A percentile compares a stretch with the other conserved stretches of the same genome.
phyloP scores from a whole-genome alignment of 441 rosid species.

The Pelargonium myrrhifolium region DNA sequence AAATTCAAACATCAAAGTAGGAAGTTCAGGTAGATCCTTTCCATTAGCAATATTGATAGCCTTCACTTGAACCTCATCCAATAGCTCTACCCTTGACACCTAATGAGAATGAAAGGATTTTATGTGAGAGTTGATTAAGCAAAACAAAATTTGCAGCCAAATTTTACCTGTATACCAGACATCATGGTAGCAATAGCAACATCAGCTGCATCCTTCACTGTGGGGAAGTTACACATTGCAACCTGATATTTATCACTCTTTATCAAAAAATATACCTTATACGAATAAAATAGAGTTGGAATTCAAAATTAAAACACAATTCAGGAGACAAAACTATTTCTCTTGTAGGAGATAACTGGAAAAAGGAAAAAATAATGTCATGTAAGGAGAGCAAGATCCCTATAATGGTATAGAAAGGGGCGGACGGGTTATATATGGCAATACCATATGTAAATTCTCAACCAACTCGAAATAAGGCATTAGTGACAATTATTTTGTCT shows the following conservation, averaged over 20 bases:
- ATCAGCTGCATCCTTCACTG: constrained; percentile 91
- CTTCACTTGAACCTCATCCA: constrained; percentile 80
- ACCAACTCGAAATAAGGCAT: not conserved
- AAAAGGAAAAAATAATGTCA: not conserved
- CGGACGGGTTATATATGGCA: not conserved
- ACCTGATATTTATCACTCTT: constrained; percentile 42
- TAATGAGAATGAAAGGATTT: constrained; percentile 23
- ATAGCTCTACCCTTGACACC: constrained; percentile 85
- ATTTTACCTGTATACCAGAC: constrained; percentile 75
- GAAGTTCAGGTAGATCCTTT: constrained; percentile 67
- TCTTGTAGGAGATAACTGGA: too few relatives aligned
- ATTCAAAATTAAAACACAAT: too few relatives aligned
- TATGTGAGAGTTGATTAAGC: constrained; percentile 15
- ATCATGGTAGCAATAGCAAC: constrained; percentile 85
- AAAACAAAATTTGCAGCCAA: constrained; percentile 19
- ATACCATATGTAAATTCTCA: not conserved
- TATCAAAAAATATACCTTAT: not conserved
- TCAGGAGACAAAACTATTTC: too few relatives aligned
- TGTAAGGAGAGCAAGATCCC: not conserved
- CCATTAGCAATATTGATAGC: constrained; percentile 86
- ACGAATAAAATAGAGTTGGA: too few relatives aligned
- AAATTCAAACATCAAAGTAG: constrained; percentile 91
- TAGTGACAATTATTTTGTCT: not conserved
- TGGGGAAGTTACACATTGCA: constrained; percentile 88
- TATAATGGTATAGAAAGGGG: not conserved